Evolutionary conservation across 1,139 yeast genomes (phyloP), one percentile per base, ranked within the genome.

Genomic region (Zygosaccharomyces sapae): DNA sequence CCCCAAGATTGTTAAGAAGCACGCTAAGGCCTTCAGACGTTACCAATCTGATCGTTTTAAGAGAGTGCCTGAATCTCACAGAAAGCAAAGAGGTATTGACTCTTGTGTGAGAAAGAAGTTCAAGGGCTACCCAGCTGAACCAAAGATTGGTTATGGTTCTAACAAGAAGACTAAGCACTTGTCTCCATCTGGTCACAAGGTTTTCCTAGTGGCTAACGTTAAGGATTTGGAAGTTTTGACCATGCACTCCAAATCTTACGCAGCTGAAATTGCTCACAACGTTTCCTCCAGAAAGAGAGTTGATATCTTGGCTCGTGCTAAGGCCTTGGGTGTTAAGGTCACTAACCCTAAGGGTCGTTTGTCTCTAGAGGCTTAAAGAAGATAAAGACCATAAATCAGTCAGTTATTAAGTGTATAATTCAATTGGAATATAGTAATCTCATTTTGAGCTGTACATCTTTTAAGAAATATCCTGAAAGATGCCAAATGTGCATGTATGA

Each of bases 51-150:
- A 94, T 86, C 89, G 97, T 79, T 92, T 88, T 80, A 83, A 83
- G 83, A 90, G 98, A 79, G 97, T 92, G 67, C 79, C 89, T 70
- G 97, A 88, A 79, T 85, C 84, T 83, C 94, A 98, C 98, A 92
- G 99, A 88, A 92, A 92, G 81, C 98, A 94, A 81, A 92, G 90
- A 88, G 99, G 99, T 92, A 94, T 94, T 73, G 99, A 94, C 83
- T 90, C 97, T 69, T 84, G 90, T 80, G 97, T 90, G 75, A 90
- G 97, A 84, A 90, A 97, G 83, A 88, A 97, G 82, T 94, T 92
- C 95, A 88, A 97, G 85, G 98, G 98, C 72, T 85, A 94, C 78
- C 86, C 92, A 73, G 81, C 92, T 70, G 95, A 90, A 83, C 99
- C 99, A 81, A 90, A 86, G 81, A 90, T 94, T 71, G 99, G 99